Conservation (phyloP, 176 grass and related monocot genomes). For the Zizania latifolia region DNA sequence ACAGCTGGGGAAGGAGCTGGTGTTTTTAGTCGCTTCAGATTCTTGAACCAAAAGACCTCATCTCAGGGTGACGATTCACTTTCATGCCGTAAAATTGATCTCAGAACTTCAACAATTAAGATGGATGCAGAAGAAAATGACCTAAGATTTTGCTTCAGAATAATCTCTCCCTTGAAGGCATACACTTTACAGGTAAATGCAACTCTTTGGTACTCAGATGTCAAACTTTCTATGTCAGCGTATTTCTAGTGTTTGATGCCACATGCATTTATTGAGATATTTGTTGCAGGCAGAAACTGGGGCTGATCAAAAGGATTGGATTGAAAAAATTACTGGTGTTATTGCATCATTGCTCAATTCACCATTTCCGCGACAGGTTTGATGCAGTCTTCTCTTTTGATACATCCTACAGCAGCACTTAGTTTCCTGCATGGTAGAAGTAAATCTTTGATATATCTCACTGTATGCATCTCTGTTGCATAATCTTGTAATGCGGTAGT, state of each 20-base stretch:
- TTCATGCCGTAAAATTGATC: constrained; percentile 69
- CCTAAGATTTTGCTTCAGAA: constrained; percentile 94
- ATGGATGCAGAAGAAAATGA: constrained; percentile 84
- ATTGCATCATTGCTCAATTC: constrained; percentile 91
- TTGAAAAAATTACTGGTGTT: constrained; percentile 94
- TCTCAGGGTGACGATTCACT: constrained; percentile 63
- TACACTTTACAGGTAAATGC: constrained; percentile 84
- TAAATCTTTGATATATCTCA: not conserved
- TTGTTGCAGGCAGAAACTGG: constrained; percentile 70
- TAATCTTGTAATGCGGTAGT: constrained; percentile 15
- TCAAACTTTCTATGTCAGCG: not conserved
- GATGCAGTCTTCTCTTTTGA: not conserved
- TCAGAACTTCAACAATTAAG: constrained; percentile 93
- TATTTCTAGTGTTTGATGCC: not conserved
- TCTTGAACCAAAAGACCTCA: constrained; percentile 49
- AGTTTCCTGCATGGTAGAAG: not conserved
- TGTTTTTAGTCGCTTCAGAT: constrained; percentile 67
- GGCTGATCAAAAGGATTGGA: constrained; percentile 86
- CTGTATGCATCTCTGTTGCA: not conserved
- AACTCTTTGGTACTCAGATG: constrained; percentile 4
- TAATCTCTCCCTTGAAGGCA: constrained; percentile 78
- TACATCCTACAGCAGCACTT: constrained; percentile 22
- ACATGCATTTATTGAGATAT: not conserved
- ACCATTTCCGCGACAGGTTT: constrained; percentile 60
- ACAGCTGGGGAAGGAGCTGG: constrained; percentile 41